Conservation (phyloP, 1,284 basidiomycete genomes). For the Leccinum laetum region DNA sequence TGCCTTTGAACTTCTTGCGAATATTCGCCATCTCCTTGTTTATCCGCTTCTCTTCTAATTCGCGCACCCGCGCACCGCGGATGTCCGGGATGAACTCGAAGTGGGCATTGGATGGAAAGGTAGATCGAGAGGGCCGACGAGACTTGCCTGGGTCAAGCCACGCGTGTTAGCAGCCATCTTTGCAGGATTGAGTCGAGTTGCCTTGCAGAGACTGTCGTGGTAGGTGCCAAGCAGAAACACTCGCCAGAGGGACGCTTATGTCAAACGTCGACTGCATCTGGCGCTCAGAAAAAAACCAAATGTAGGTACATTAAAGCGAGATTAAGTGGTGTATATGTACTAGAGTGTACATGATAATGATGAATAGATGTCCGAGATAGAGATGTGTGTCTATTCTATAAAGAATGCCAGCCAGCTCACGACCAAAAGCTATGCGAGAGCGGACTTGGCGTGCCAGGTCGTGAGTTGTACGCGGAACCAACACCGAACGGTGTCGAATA, state of each 20-base stretch:
- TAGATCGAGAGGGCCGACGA: constrained; percentile 1
- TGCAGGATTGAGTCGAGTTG: constrained; percentile 1
- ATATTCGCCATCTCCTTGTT: constrained; percentile 99
- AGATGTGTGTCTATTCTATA: constrained; percentile 18
- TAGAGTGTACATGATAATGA: constrained; percentile 18
- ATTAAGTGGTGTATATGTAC: neutral
- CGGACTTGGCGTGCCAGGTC: constrained; percentile 67
- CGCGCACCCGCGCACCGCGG: constrained; percentile 86
- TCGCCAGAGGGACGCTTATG: neutral
- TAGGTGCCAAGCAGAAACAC: neutral
- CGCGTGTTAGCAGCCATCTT: constrained; percentile 89
- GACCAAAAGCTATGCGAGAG: constrained; percentile 33
- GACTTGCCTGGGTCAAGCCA: constrained; percentile 81
- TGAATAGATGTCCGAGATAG: constrained; percentile 2
- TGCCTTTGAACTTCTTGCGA: constrained; percentile 96
- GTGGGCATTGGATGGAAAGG: constrained; percentile 7
- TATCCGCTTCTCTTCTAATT: constrained; percentile 95
- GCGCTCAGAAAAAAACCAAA: constrained; percentile 1
- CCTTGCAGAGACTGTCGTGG: neutral
- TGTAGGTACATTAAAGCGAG: constrained; percentile 19
- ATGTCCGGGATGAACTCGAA: constrained; percentile 96
- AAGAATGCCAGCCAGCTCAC: constrained; percentile 13
- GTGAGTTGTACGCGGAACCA: constrained; percentile 51
- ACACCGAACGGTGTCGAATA: constrained; percentile 53
- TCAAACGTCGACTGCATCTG: neutral